Base-by-base conservation (phyloP, 2,329 filamentous ascomycete species). In the Epichloe sibirici region DNA sequence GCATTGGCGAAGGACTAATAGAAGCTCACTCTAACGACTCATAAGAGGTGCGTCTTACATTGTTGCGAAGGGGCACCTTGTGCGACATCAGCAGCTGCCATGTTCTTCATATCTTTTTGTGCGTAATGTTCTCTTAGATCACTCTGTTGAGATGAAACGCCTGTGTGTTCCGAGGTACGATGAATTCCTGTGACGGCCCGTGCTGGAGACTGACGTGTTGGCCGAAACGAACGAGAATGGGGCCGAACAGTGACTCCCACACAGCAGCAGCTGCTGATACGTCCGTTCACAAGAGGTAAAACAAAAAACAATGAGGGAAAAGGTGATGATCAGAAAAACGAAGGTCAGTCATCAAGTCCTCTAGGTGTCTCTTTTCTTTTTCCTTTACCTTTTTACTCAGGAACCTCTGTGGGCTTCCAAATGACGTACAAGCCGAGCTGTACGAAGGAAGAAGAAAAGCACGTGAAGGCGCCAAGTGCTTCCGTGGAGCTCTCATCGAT, bases 1-100 rank as follows among this genome's bases (percentile, higher is more conserved):
- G 8, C 28, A 31, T 31, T 11, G 28, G 28, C 28, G 28, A 31
- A 31, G 28, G 28, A 31, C 28, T 31, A 21, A 21, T 21, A 31
- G 8, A 3, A 31, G 28, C 8, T 9, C 28, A 9, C 28, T 31
- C 8, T 31, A 11, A 11, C 28, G 8, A 31, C 8, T 11, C 28
- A 31, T 9, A 7, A 31, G 11, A 40, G 46, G 11, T n/a, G 23
- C 13, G 6, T 46, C 49, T 54, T 48, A 51, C 52, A 15, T n/a
- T 25, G 37, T 23, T 45, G 38, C 31, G 17, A 21, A 25, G 40
- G 38, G 31, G 28, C 38, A n/a, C 17, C 11, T 21, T 51, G 23
- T 28, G 42, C 42, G n/a, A 23, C 43, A 31, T 50, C 43, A 4
- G 21, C 34, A 28, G 49, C 42, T 8, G 54, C 42, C 52, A 54